Evolutionary conservation across 768 basidiomycete genomes (phyloP), one percentile per base, ranked within the genome.

Genomic region (Tephrocybe sp.): DNA sequence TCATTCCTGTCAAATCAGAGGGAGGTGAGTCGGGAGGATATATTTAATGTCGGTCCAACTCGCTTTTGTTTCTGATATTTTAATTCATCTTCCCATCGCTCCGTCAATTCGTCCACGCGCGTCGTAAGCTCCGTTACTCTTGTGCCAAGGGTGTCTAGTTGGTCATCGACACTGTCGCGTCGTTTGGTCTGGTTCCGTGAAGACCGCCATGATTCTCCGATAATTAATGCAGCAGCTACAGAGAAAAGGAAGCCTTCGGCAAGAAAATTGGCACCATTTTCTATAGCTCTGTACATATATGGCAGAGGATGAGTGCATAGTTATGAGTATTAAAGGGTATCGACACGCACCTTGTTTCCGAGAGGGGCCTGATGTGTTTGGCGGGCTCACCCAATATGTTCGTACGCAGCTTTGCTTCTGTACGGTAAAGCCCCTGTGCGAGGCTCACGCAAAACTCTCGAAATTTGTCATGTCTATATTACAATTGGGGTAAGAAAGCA

Each of bases 161-260:
- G 74, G 46, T 92, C 89, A 54, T 88, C 83, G 7, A 92, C 83
- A 42, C 70, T 72, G 56, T 85, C 87, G 39, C 88, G 72, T n/a
- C 87, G 83, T 62, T 80, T 87, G 0, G 82, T 76, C 52, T 84
- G 74, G 51, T 75, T 88, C 16, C 87, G 75, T 0, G 87, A 85
- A 1, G 80, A 77, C 0, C 91, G 85, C 77, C 80, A 93, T 19
- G 84, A 72, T 65, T 94, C 91, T 2, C 84, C 85, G 10, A 92
- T 52, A 50, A 94, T 92, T 5, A 93, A 72, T 0, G 67, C 67
- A 1, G 85, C 84, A 0, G 91, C 90, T 2, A 93, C 91, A 16
- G 72, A 62, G 62, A 93, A 93, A 3, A 93, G 76, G 57, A 93
- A 93, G 0, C 88, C 88, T 67, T 93, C 91, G 0, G 91, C 91